Conservation (phyloP, 2,329 filamentous ascomycete genomes). For the Hymenoscyphus occultus region DNA sequence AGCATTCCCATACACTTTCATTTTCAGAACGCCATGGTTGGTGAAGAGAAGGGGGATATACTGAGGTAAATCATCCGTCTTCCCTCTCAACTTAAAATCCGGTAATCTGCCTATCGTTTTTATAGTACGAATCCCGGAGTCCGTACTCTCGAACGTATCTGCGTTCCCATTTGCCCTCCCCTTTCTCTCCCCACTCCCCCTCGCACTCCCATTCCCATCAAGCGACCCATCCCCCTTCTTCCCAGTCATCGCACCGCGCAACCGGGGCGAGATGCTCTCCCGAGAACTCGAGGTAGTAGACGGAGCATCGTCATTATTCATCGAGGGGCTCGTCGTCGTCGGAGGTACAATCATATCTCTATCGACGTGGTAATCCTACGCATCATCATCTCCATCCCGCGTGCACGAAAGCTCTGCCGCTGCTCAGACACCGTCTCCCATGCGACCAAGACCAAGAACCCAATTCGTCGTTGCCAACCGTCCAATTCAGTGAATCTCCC, state of each 20-base stretch:
- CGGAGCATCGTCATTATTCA: not conserved
- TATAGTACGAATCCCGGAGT: conserved; percentile 17
- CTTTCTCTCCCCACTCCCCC: not conserved
- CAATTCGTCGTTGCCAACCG: not conserved
- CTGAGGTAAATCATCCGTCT: conserved; percentile 37
- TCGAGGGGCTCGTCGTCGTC: not conserved
- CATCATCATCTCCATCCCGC: too few relatives aligned
- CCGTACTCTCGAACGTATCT: not conserved
- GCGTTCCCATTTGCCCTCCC: not conserved
- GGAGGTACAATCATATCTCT: not conserved
- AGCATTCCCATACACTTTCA: not conserved
- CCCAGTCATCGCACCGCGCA: not conserved
- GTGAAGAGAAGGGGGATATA: conserved; percentile 18
- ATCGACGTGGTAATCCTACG: too few relatives aligned
- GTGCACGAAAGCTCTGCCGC: too few relatives aligned
- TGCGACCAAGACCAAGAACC: too few relatives aligned
- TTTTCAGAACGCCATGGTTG: too few relatives aligned
- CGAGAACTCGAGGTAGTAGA: conserved; percentile 3
- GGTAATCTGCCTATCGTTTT: conserved; percentile 33
- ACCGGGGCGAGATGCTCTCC: not conserved
- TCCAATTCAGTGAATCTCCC: not conserved
- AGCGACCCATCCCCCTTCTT: not conserved
- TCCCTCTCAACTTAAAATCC: conserved; percentile 27
- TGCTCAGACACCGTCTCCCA: too few relatives aligned
- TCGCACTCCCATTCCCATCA: not conserved